Evolutionary conservation across 2,329 filamentous ascomycete species (phyloP).

Genomic region (Trichoderma sp.): DNA sequence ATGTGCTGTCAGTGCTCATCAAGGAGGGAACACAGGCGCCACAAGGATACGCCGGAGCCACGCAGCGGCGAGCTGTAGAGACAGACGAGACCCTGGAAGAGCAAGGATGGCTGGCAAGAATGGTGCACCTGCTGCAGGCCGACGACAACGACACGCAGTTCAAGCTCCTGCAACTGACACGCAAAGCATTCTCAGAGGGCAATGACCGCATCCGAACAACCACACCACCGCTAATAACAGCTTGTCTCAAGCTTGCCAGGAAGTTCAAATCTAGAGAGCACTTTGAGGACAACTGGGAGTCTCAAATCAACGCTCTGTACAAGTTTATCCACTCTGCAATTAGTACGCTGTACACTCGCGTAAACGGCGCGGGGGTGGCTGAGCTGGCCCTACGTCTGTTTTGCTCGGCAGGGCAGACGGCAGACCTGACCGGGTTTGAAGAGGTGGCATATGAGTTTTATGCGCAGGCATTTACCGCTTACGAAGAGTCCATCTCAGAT

Average conservation of each 20-base stretch:
- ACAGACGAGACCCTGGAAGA: slow-evolving; percentile 98
- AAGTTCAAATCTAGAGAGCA: slow-evolving; percentile 90
- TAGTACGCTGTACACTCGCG: slow-evolving; percentile 82
- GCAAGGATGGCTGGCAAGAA: slow-evolving; percentile 91
- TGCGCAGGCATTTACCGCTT: slow-evolving; percentile 95
- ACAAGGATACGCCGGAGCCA: slow-evolving; percentile 78
- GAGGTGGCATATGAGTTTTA: slow-evolving; percentile 98
- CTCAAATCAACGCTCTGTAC: slow-evolving; percentile 73
- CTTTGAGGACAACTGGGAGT: slow-evolving; percentile 64
- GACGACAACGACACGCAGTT: slow-evolving; percentile 92
- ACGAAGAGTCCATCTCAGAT: slow-evolving; percentile 94
- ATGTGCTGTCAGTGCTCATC: slow-evolving; percentile 86
- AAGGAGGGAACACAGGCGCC: slow-evolving; percentile 85
- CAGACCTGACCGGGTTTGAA: slow-evolving; percentile 87
- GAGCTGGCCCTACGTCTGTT: slow-evolving; percentile 89
- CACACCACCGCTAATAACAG: slow-evolving; percentile 86
- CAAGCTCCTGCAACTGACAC: slow-evolving; percentile 82
- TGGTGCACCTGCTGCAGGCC: slow-evolving; percentile 82
- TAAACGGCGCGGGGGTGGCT: slow-evolving; percentile 72
- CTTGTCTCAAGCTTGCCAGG: slow-evolving; percentile 83
- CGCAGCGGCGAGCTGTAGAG: slow-evolving; percentile 72
- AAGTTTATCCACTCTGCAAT: slow-evolving; percentile 93
- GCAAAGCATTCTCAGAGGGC: slow-evolving; percentile 84
- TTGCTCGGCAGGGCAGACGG: slow-evolving; percentile 86
- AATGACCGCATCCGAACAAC: slow-evolving; percentile 96